These are phyloP conservation scores for Alopecurus myosuroides DNA, from an alignment of 176 grass and related monocot species.

Conservation along the genomic window DNA sequence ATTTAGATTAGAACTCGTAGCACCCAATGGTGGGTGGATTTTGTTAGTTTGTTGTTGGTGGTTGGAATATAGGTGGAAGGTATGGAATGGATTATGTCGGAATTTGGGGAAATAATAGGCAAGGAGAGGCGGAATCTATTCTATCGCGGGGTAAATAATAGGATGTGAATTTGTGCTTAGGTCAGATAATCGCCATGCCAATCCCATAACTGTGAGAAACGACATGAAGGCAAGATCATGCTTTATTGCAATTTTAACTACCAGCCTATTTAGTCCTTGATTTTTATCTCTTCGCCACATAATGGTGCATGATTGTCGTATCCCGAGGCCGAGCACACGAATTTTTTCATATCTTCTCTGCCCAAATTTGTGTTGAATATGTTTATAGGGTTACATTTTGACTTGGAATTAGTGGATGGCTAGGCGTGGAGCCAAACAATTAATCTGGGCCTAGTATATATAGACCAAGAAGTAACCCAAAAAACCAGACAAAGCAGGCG, in stretches of 20 bases:
- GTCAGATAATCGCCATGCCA: too few relatives aligned
- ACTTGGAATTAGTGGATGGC: neutral
- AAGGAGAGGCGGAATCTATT: neutral
- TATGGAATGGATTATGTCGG: neutral
- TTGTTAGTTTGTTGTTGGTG: neutral
- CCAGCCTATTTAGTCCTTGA: neutral
- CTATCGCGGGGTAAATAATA: neutral
- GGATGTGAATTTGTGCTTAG: neutral
- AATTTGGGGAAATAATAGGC: neutral
- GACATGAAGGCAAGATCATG: too few relatives aligned
- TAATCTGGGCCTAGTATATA: too few relatives aligned
- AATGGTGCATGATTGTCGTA: neutral
- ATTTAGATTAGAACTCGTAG: neutral
- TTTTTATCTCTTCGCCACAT: neutral
- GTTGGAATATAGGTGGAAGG: neutral
- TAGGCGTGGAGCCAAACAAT: neutral
- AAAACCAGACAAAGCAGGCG: too few relatives aligned
- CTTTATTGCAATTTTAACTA: neutral
- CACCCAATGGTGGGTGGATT: too few relatives aligned
- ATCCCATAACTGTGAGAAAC: too few relatives aligned
- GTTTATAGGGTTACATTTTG: neutral
- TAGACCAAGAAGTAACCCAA: too few relatives aligned
- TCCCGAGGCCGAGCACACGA: neutral
- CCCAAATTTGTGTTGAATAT: neutral
- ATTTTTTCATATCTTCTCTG: neutral